Evolutionary conservation across 371 early-diverging fungal genomes (phyloP).

Genomic region (Smittium culicis): DNA sequence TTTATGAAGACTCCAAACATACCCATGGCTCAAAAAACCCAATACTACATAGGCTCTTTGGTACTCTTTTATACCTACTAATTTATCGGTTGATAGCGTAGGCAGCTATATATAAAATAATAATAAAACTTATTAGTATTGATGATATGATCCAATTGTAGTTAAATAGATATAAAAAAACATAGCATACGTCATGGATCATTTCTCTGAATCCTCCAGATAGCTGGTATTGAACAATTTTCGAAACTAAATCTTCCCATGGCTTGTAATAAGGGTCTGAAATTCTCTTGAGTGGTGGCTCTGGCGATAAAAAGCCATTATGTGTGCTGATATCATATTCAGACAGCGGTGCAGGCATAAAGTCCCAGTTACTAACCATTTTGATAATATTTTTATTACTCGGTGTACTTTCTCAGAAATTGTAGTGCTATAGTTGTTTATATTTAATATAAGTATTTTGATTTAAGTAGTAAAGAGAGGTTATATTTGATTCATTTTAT

Average conservation of each 20-base stretch:
- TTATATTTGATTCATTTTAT: too few species aligned
- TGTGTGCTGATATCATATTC: constrained; percentile 71
- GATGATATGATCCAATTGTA: too few species aligned
- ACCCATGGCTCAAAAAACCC: constrained; percentile 77
- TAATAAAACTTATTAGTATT: too few species aligned
- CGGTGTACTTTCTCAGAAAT: too few species aligned
- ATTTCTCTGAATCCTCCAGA: constrained; percentile 56
- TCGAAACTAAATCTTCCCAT: constrained; percentile 75
- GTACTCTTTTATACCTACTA: constrained; percentile 49
- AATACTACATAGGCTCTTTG: constrained; percentile 75
- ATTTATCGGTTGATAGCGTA: constrained; percentile 44
- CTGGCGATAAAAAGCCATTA: constrained; percentile 76
- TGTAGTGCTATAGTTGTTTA: too few species aligned
- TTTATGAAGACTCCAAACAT: constrained; percentile 72
- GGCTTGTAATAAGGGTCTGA: constrained; percentile 61
- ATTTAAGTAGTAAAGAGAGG: too few species aligned
- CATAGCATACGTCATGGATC: too few species aligned
- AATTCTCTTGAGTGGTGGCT: constrained; percentile 56
- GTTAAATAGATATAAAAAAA: too few species aligned
- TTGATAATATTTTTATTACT: not conserved
- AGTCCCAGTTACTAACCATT: constrained; percentile 1
- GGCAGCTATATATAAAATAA: constrained; percentile 70
- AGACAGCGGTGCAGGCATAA: constrained; percentile 29
- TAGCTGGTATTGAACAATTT: constrained; percentile 60
- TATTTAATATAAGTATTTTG: too few species aligned